Evolutionary conservation across 176 grass and related monocot genomes (phyloP).

Genomic region (Cenchrus fungigraminus): DNA sequence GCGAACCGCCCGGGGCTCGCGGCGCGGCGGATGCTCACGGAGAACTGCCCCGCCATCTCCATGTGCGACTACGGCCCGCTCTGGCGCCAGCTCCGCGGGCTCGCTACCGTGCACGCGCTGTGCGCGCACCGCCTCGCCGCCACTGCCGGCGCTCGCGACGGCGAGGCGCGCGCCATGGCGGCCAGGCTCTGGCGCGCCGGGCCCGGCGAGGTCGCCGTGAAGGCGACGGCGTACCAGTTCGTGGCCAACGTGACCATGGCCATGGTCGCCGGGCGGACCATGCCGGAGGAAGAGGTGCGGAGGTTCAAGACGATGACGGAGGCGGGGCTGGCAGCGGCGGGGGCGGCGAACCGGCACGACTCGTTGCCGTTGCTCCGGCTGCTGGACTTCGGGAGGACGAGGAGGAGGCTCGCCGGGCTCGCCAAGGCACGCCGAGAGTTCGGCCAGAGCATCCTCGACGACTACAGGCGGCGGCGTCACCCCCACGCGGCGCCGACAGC

Average conservation of each 20-base stretch:
- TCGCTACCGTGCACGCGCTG: conserved; percentile 57
- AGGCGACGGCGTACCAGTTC: conserved; percentile 48
- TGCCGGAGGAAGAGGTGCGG: conserved; percentile 28
- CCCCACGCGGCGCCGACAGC: not conserved
- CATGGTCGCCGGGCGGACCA: conserved; percentile 57
- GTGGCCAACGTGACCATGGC: conserved; percentile 53
- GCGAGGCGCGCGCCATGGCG: conserved; percentile 34
- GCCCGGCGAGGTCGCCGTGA: conserved; percentile 35
- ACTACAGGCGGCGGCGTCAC: conserved; percentile 28
- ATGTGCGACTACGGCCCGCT: conserved; percentile 18
- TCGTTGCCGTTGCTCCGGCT: conserved; percentile 56
- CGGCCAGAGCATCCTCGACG: conserved; percentile 60
- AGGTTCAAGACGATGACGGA: conserved; percentile 54
- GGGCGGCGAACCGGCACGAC: conserved; percentile 55
- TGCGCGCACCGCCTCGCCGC: conserved; percentile 40
- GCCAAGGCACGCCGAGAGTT: conserved; percentile 39
- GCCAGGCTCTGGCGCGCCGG: conserved; percentile 22
- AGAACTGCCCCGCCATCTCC: conserved; percentile 33
- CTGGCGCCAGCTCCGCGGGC: conserved; percentile 75
- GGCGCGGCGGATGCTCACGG: conserved; percentile 38
- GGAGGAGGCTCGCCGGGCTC: conserved; percentile 42
- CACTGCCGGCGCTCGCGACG: conserved; percentile 18
- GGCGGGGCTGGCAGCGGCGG: conserved; percentile 30
- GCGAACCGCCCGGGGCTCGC: conserved; percentile 54
- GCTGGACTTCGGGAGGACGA: conserved; percentile 46